Percentiles rank a stretch among this genome's conserved stretches.
Evolutionary conservation across 2,329 filamentous ascomycete species (phyloP).

Genomic region (Ophiostoma himal-ulmi): DNA sequence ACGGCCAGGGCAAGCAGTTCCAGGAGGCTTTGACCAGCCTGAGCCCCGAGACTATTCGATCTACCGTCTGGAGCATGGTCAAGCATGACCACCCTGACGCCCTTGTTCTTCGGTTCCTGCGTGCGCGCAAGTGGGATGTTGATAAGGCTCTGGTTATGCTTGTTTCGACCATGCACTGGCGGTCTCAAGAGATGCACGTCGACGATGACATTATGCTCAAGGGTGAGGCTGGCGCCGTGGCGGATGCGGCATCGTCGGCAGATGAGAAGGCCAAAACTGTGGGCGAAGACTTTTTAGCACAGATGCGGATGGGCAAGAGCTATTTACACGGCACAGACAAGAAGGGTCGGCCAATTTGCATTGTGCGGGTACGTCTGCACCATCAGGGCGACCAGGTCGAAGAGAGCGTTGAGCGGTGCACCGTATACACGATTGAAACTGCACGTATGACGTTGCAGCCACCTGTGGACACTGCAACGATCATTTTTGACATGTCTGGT

Average conservation of each 20-base stretch:
- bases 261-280: slow-evolving; percentile 59
- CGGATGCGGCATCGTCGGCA: slow-evolving; percentile 47
- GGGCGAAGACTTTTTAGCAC: slow-evolving; percentile 71
- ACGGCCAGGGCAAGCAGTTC: slow-evolving; percentile 82
- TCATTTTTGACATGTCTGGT: slow-evolving; percentile 17
- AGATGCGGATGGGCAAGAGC: slow-evolving; percentile 86
- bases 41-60: slow-evolving; percentile 70
- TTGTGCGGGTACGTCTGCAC: slow-evolving; percentile 78
- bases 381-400: slow-evolving; percentile 75
- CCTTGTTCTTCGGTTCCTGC: slow-evolving; percentile 71
- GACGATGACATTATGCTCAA: slow-evolving; percentile 79
- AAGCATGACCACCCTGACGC: slow-evolving; percentile 94
- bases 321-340: slow-evolving; percentile 86
- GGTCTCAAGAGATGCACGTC: slow-evolving; percentile 73
- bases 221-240: slow-evolving; percentile 64
- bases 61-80: slow-evolving; percentile 85
- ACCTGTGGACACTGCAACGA: slow-evolving; percentile 75
- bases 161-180: slow-evolving; percentile 90
- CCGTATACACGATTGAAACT: slow-evolving; percentile 90
- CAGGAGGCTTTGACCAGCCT: slow-evolving; percentile 71
- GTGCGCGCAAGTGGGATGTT: slow-evolving; percentile 93
- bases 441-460: slow-evolving; percentile 73
- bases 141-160: slow-evolving; percentile 91
- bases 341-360: slow-evolving; percentile 75
- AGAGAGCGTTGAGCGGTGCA: slow-evolving; percentile 77